Evolutionary conservation across 2,329 filamentous ascomycete species (phyloP), one percentile per base, ranked within the genome.

Genomic region (Aspergillus japonicus): DNA sequence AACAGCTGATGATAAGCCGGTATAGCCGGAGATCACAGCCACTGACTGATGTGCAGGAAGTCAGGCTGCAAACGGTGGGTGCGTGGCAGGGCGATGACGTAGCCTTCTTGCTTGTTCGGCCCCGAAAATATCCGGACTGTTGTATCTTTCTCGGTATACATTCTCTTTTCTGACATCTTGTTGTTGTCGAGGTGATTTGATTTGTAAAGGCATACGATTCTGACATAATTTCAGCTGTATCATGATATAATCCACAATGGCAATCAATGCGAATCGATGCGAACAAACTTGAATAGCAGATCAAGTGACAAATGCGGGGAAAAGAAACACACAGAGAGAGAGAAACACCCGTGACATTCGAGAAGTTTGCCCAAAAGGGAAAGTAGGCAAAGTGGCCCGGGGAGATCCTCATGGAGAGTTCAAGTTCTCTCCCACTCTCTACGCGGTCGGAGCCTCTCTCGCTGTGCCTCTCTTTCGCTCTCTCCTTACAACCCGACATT

Each of bases 311-410:
- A 19, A 50, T 21, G 49, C 26, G 47, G 47, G 47, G 24, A 52
- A 52, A 12, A 31, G 23, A 5, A 24, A 24, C 11, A 5, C 23
- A 24, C 11, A 29, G 42, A 54, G 33, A 55, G 12, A 26, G 26
- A 29, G 26, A 29, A 29, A 8, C 26, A 8, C 26, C 26, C 10
- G 11, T 7, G 53, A 54, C 39, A 14, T 55, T 55, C 53, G 53
- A 55, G 53, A 55, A 55, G 26, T 16, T 47, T 55, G 47, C 53
- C 33, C 16, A 12, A 55, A 55, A 7, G 16, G 53, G 42, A 35
- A 47, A 47, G 33, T 35, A 35, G 12, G 33, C 11, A 35, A 16
- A 16, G 33, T 35, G 8, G 12, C 33, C 14, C 7, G 8, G 26
- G 26, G 7, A 8, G 6, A 29, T 10, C 26, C 8, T 29, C 7